Percentiles rank a stretch among this genome's conserved stretches.
phyloP scores from a whole-genome alignment of 2,329 filamentous ascomycete species.

The Diplodia corticola region DNA sequence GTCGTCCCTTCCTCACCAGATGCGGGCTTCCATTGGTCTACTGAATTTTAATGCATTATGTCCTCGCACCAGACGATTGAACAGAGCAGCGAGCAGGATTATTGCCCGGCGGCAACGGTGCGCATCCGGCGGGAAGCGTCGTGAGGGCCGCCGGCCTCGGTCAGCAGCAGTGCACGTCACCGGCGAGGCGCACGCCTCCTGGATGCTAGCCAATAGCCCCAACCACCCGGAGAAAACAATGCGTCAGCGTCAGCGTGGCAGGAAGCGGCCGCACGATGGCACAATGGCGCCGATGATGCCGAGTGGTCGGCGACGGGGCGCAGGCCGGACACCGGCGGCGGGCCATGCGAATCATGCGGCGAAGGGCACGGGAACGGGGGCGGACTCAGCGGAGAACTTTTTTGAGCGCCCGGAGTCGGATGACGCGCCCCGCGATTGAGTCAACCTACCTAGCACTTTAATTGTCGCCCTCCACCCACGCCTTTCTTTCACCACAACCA shows the following conservation, averaged over 20 bases:
- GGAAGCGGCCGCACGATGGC: background rate
- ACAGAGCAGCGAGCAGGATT: background rate
- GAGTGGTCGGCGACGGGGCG: constrained; percentile 13
- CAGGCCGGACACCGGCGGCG: constrained; percentile 10
- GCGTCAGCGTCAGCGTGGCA: background rate
- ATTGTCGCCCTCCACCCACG: background rate
- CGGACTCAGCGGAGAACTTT: constrained; percentile 10
- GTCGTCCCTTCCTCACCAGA: constrained; percentile 18
- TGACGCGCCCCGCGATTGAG: constrained; percentile 4
- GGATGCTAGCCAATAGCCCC: background rate
- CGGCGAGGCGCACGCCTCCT: background rate
- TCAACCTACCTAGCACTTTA: constrained; percentile 5
- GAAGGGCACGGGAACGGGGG: constrained; percentile 12
- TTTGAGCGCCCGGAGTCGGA: background rate
- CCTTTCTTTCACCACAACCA: background rate
- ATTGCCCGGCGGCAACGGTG: background rate
- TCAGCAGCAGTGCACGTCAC: background rate
- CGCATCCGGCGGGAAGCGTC: background rate
- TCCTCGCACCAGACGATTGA: background rate
- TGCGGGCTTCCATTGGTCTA: constrained; percentile 14
- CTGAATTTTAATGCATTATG: constrained; percentile 20
- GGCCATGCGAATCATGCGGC: background rate
- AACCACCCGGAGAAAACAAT: background rate
- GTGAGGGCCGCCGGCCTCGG: background rate
- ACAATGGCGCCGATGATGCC: constrained; percentile 3